Evolutionary conservation across 1,284 basidiomycete genomes (phyloP), one percentile per base, ranked within the genome.

Genomic region (Moniliophthora roreri): DNA sequence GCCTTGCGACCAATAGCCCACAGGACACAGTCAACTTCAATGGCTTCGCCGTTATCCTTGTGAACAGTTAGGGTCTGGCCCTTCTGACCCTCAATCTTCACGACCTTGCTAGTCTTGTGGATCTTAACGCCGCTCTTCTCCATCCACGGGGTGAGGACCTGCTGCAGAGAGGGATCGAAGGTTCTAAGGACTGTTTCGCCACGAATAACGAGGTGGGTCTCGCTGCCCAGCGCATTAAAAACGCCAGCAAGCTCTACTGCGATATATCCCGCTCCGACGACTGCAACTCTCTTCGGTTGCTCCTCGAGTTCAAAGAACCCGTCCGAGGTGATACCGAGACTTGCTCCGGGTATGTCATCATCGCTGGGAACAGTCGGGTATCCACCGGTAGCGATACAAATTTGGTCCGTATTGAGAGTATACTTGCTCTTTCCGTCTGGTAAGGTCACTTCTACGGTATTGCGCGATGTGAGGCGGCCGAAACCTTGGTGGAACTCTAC

Each of bases 211-310:
- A 98, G 73, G 67, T 98, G 94, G 18, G 95, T 96, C 72, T 98
- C 93, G 40, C 85, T 81, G 21, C 93, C 93, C 48, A 95, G 82
- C 4, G 89, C 80, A 70, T 95, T 85, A 71, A 97, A 84, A 54
- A 97, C 84, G 23, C 94, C 94, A 3, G 93, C 91, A 42, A 95
- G 83, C 69, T 99, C 96, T 60, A 98, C 92, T 20, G 94, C 93
- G 63, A 99, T 99, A 73, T 99, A 99, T 3, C 96, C 96, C 16
- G 96, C 96, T 48, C 96, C 96, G 37, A 98, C 87, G 55, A 99
- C 90, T 1, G 89, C 95, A 28, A 97, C 95, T 53, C 94, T 85
- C 71, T 90, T 93, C 11, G 96, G 96, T 71, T 97, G 93, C 57
- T 90, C 80, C 62, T 85, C 83, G 44, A 99, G 83, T 40, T 87